Evolutionary conservation across 164 flowering plant genomes (phyloP), one percentile per base, ranked within the genome.

Genomic region (Umbellularia californica): DNA sequence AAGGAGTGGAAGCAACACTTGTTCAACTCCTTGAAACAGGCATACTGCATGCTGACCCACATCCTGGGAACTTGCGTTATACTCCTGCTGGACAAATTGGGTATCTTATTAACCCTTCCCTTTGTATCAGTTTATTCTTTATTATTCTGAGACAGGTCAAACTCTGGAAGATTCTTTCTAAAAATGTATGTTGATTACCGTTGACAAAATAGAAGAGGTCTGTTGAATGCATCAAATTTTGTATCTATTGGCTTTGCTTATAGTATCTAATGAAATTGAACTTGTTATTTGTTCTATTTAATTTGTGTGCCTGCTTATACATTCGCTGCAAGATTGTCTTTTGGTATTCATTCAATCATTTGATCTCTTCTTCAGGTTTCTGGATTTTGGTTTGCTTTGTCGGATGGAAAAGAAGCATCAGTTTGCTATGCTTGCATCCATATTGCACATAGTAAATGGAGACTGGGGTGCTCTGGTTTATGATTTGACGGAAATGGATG

Each of bases 11-110:
- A 81, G 94, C 98, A 74, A 76, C 95, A 68, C 88, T 95, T 12
- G 75, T 90, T 80, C 99, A 95, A 81, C 97, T 95, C 68, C 96
- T 95, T 76, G 99, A 95, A 84, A 95, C 99, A 63, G 99, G 99
- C 74, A 68, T 93, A 67, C 76, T 95, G 79, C 99, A 95, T 88
- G 99, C 97, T 80, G 99, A 95, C 85, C 98, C 99, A 67, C 99
- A 95, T 87, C 88, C 97, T 71, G 98, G 99, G 73, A 95, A 95
- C 83, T 81, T 95, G 85, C 90, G 94, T 13, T 95, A 93, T 78
- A 87, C 84, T 5, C 70, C 89, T 74, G 74, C 91, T 28, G 97
- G 93, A 77, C 85, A 93, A 83, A 83, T 93, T 77, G 96, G 97
- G 99, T 95, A 88, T 23, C 30, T 65, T 12, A 68, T 28, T 14